Evolutionary conservation across 2,329 filamentous ascomycete genomes (phyloP), one percentile per base, ranked within the genome.

Genomic region (Stachybotrys echinatus): DNA sequence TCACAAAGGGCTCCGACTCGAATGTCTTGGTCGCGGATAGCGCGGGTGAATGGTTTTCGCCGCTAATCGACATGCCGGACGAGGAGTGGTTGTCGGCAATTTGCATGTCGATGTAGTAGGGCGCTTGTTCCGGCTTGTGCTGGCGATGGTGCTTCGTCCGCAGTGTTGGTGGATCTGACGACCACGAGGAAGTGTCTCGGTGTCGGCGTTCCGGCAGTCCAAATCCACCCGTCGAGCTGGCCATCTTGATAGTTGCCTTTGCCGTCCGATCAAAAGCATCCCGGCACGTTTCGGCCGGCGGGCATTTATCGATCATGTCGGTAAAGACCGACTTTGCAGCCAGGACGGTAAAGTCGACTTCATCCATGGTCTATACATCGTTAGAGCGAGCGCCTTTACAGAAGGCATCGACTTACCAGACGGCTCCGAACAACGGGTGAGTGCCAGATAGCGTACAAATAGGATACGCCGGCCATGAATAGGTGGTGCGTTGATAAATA

Each of bases 401-500:
- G 19, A 20, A 12, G 20, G 8, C 39, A 6, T 19, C 8, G n/a
- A 75, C 87, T 73, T 80, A 92, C 89, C 68, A 97, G 74, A 50
- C 89, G 84, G 65, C 87, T 91, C 60, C 92, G 83, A 46, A 97
- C 92, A 48, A 89, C 80, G 6, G 89, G 84, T 12, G 92, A 96
- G 69, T 97, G 92, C 92, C 92, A 97, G 51, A 97, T 94, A 19
- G 94, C 92, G 68, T 96, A 97, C 2, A 97, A 77, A 67, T 96
- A 97, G 21, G 92, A 95, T 52, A 97, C 86, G 70, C 92, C 92
- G 23, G 92, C 92, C 88, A 96, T 96, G 72, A 97, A 97, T 6
- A 97, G 77, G 68, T 97, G 92, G 65, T 97, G 92, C 0, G 94
- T 96, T 2, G 94, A 92, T 48, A 97, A 74, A 67, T 95, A 97